Base-by-base conservation (phyloP, 108 stramenopile species). In the Nannochloropsis gaditana region DNA sequence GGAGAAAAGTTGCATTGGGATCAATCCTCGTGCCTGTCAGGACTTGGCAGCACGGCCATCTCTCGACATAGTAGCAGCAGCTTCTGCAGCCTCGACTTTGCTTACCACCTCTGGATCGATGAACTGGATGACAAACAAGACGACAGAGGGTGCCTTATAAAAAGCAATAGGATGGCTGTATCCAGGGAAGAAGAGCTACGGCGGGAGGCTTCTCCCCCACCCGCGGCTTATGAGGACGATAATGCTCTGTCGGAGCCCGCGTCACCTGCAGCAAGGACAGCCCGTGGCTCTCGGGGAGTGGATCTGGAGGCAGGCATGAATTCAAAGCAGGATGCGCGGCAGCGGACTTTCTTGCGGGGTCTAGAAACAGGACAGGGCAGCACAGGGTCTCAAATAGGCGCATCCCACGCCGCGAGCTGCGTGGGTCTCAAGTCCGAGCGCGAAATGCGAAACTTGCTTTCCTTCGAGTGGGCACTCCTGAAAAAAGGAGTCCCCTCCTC, bases 371-470 rank as follows among this genome's bases (percentile, higher is more conserved):
- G 31, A 31, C 31, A 31, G 31, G 31, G 31, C 31, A 31, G 31
- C 31, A 31, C 31, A 31, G 31, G 31, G 0, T 31, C 31, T 31
- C 31, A 31, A 1, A 31, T 31, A 31, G 31, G 31, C 31, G 31
- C 59, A 73, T 73, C 59, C 59, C 59, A 73, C 0, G 19, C 59
- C 59, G 5, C 59, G 19, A 8, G 59, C 19, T n/a, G 59, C 59
- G 59, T 73, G 19, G 59, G 19, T n/a, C 19, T 73, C 59, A 73
- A 73, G n/a, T 73, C 59, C 59, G 59, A 73, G n/a, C 59, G 59
- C n/a, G 59, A 73, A 73, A 73, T 73, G 59, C 59, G 4, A 15
- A n/a, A 15, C 59, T 73, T 73, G 59, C 5, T 73, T 8, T 73
- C 59, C 59, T 73, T 73, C 8, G 59, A 73, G 6, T 73, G 59